Percentiles rank a stretch among this genome's conserved stretches.
These are phyloP conservation scores for Calamus simplicifolius DNA, from an alignment of 176 grass and related monocot species.

Conservation along the genomic window DNA sequence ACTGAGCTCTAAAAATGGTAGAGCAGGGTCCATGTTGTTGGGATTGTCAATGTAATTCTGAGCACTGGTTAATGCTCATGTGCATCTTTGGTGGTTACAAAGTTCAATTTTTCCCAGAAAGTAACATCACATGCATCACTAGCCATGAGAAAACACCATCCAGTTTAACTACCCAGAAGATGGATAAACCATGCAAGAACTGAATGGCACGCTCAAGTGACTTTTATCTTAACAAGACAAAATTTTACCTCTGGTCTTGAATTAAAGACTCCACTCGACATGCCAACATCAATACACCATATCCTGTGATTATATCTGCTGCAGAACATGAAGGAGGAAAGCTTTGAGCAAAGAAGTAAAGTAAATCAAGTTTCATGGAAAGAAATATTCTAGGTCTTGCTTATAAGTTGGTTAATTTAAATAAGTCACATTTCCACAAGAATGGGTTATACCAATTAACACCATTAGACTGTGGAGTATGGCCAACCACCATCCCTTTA, in stretches of 20 bases:
- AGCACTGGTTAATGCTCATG: no score
- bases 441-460: constrained; percentile 51
- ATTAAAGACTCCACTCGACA: constrained; percentile 82
- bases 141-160: not conserved
- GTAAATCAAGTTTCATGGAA: no score
- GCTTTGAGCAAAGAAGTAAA: no score
- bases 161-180: not conserved
- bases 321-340: constrained; percentile 3
- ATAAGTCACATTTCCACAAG: not conserved
- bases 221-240: no score
- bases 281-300: constrained; percentile 94
- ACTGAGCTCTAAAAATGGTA: no score
- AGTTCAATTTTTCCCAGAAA: no score
- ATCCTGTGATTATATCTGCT: constrained; percentile 81
- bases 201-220: no score
- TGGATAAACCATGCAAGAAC: no score
- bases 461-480: constrained; percentile 75
- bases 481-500: constrained; percentile 89
- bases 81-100: no score
- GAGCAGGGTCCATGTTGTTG: no score
- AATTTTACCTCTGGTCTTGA: constrained; percentile 79
- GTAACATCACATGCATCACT: no score
- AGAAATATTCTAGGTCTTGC: constrained; percentile 5
- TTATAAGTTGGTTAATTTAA: not conserved
- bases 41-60: no score